Base-by-base conservation (phyloP, 164 flowering plant genomes). In the Stephania japonica region DNA sequence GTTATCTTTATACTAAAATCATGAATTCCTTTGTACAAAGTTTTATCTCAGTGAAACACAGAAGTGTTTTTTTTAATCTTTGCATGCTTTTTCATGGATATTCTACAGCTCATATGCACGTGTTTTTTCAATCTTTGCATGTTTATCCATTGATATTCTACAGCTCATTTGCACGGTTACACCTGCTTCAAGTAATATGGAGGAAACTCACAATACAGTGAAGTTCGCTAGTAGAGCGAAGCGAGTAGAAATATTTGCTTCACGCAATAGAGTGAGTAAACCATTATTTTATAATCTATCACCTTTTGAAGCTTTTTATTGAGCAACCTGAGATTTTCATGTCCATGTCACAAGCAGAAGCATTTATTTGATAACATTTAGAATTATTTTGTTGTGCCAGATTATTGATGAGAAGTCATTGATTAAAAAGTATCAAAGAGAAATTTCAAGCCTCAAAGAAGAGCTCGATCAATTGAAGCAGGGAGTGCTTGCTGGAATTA, bases 121-220 rank as follows among this genome's bases (percentile, higher is more conserved):
- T 24, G 9, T 59, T 59, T 59, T 44, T 0, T 11, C 64, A 3
- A 19, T 56, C 70, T 24, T 42, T 23, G 42, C 10, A 56, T 42
- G 23, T 23, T 69, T 67, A 74, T 65, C 63, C 10, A 50, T 24
- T 25, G 6, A 71, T 78, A 25, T 68, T 72, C 73, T 77, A 7
- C 90, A 96, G 99, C 97, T 96, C 75, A 96, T 96, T 50, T 96
- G 98, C 81, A 96, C 97, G n/a, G 87, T 96, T 65, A 96, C 99
- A 72, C 99, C 99, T 75, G 99, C 99, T 73, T 91, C 98, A 13
- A 96, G 99, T 81, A 92, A 82, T 75, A 80, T 87, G 94, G 99
- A 96, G 84, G 99, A 96, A 83, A 96, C 99, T 67, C 99, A 96
- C 78, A 96, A 96, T 79, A 96, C 99, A 41, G 78, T 96, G 77